phyloP scores from a whole-genome alignment of 169 alveolate genomes.

The Plasmodium coatneyi region DNA sequence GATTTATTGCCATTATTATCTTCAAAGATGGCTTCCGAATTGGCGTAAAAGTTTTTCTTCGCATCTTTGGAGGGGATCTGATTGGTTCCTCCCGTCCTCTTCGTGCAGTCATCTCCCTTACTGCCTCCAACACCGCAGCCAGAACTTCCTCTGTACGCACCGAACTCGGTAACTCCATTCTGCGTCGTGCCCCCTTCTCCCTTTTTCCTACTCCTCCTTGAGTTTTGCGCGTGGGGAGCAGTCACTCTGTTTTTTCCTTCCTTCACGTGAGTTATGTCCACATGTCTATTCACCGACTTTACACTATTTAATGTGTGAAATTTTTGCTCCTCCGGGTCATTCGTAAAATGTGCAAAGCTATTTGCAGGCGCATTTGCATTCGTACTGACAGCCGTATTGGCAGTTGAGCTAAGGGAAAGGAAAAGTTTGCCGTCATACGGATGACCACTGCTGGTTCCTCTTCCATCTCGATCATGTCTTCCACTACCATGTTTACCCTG shows the following conservation, averaged over 20 bases:
- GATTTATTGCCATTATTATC: neutral
- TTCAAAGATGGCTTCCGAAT: conserved; percentile 62
- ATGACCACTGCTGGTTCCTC: neutral
- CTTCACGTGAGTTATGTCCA: neutral
- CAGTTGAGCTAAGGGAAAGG: neutral
- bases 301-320: neutral
- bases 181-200: neutral
- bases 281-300: neutral
- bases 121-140: neutral
- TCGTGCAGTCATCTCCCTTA: neutral
- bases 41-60: conserved; percentile 21
- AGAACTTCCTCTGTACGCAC: neutral
- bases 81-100: neutral
- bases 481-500: neutral
- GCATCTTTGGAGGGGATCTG: neutral
- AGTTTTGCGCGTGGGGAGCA: neutral
- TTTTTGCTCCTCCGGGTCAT: neutral
- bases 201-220: neutral
- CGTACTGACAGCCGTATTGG: neutral
- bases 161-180: neutral
- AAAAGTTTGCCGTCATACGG: neutral
- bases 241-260: neutral
- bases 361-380: neutral
- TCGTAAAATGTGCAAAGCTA: neutral
- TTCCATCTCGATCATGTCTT: neutral